Evolutionary conservation across 176 grass and related monocot genomes (phyloP).

Genomic region (Ananas comosus): DNA sequence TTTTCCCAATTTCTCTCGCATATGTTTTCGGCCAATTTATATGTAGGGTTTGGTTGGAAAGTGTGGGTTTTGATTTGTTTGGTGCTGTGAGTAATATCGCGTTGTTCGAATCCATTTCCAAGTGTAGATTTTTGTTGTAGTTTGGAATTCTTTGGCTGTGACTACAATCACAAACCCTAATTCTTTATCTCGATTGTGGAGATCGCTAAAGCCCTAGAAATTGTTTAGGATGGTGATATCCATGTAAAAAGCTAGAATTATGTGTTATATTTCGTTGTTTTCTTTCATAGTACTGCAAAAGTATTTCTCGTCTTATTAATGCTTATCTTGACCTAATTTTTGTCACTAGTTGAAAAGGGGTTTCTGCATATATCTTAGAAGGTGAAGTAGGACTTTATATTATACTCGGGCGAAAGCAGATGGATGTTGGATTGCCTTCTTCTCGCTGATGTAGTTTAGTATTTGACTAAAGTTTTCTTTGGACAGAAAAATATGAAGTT

Average conservation of each 20-base stretch:
- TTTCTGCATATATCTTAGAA: background rate
- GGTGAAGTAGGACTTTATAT: too few relatives aligned
- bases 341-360: background rate
- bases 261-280: too few relatives aligned
- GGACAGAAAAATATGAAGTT: background rate
- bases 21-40: background rate
- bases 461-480: too few relatives aligned
- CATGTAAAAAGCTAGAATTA: background rate
- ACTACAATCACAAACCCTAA: background rate
- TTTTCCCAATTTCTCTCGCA: background rate
- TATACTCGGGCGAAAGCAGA: too few relatives aligned
- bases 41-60: too few relatives aligned
- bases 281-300: too few relatives aligned
- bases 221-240: constrained; percentile 1
- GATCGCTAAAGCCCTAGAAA: background rate
- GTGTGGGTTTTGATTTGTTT: background rate
- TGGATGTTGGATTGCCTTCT: too few relatives aligned
- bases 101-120: too few relatives aligned
- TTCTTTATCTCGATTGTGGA: background rate
- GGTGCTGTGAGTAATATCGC: too few relatives aligned
- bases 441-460: too few relatives aligned
- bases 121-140: background rate
- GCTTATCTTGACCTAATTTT: too few relatives aligned
- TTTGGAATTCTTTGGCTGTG: background rate
- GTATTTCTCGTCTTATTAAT: too few relatives aligned